Base-by-base conservation (phyloP, 495 filamentous ascomycete genomes). In the Poronia punctata region DNA sequence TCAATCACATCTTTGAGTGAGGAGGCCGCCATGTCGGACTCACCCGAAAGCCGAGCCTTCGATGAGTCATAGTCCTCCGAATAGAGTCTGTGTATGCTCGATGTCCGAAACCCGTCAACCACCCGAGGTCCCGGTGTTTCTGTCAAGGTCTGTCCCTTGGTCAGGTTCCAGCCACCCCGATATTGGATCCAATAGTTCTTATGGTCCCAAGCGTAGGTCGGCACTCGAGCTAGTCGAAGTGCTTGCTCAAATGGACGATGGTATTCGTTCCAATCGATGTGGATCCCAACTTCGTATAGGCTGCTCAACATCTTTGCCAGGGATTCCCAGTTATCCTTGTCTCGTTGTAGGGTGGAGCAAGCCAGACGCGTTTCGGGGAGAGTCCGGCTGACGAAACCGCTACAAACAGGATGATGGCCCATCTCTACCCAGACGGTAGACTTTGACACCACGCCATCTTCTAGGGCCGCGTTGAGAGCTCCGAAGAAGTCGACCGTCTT, bases 101-200 rank as follows among this genome's bases (percentile, higher is more conserved):
- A n/a, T n/a, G n/a, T n/a, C n/a, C n/a, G n/a, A n/a, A n/a, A n/a
- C n/a, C n/a, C n/a, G n/a, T n/a, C n/a, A n/a, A n/a, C n/a, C n/a
- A n/a, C n/a, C n/a, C n/a, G n/a, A n/a, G n/a, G n/a, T n/a, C n/a
- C n/a, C n/a, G n/a, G n/a, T n/a, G n/a, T 19, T 8, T 19, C n/a
- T 51, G 21, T 22, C 35, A 20, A 48, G 17, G 9, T 46, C 44
- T 15, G 50, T 83, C 79, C 80, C 49, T 82, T 82, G 44, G 75
- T 78, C 30, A 83, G 39, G 73, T 12, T 69, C 60, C 52, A 69
- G 69, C 55, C 80, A 41, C 79, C 72, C 25, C 65, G 64, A 50
- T 83, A 84, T 1, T 72, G 60, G 17, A 83, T 74, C 82, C 82
- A 85, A 56, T 82, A 80, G 42, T 76, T 76, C 64, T 83, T 84